Base-by-base conservation (phyloP, 129 eudicot species). In the Flaveria brownii region DNA sequence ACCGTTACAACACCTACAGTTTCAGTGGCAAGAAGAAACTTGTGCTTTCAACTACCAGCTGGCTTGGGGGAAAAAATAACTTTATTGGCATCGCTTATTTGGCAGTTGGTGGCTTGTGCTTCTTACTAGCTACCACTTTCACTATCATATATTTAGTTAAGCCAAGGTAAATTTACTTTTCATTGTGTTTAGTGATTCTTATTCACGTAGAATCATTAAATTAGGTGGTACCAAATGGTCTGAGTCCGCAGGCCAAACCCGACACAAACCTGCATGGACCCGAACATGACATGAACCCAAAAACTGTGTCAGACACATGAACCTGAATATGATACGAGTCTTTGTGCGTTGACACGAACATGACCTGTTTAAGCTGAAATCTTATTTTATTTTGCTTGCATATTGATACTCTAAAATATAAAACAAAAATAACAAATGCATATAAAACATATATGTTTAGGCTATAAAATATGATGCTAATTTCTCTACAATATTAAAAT, bases 1-100 rank as follows among this genome's bases (percentile, higher is more conserved):
- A 94, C 84, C 62, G 68, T 16, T 94, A 94, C 80, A 94, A 94
- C 81, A 94, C 99, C 64, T 94, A 94, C 78, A 91, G 96, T 73
- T 94, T 94, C 78, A 84, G 76, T 70, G 99, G 99, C 28, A 94
- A 94, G 85, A 94, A 94, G 90, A 94, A 89, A 78, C 89, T 94
- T 28, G 99, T 94, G 81, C 97, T 91, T 39, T 91, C 97, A 33
- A 94, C 99, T 17, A 87, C 99, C 41, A 91, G 96, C 79, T 94
- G 97, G 97, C 91, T 94, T 66, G 99, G 99, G 8, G 99, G 99
- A 50, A 94, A 94, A 77, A 94, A 94, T 80, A 89, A 91, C 73
- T 94, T 94, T 65, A 86, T 94, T 54, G 97, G 99, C 68, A 91
- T 94, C 70, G 99, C 99, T 2, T 94, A 94, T 78, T 90, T 94